Base-by-base conservation (phyloP, 1,284 basidiomycete genomes). In the Cerioporus squamosus region DNA sequence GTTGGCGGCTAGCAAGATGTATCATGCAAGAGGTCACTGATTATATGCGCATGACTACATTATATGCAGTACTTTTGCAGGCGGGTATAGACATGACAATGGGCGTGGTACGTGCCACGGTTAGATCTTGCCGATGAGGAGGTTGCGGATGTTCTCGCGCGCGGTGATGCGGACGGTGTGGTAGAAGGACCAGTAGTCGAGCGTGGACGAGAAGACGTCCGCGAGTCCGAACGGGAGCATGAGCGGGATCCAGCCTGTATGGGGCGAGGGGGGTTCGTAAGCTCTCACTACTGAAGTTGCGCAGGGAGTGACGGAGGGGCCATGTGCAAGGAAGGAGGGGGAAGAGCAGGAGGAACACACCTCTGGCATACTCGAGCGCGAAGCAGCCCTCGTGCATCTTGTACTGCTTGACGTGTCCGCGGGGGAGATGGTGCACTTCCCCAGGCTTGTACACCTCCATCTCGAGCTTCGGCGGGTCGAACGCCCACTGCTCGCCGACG, bases 331-430 rank as follows among this genome's bases (percentile, higher is more conserved):
- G 40, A 42, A 42, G 26, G 12, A 49, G 15, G 23, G n/a, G 26
- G 42, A 15, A 6, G 29, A 44, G 51, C 23, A 47, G 9, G 42
- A 36, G 57, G 49, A 31, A 63, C 60, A 15, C 20, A 95, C 95
- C 97, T 74, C 90, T 78, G 44, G 96, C 97, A 67, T 97, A 94
- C 75, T 99, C 97, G 64, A 99, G 78, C 3, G 97, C 97, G 77
- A 94, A 99, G 73, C 93, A 96, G 14, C 93, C 93, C 65, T 95
- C 87, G 68, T 94, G 93, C 92, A 98, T 97, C 75, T 94, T 94
- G 79, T 99, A 99, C 76, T 99, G 97, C 80, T 97, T 97, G 53
- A 90, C 90, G 1, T 84, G 81, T 8, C 95, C 95, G 33, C 97
- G 81, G 10, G 80, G 85, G 57, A 99, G 78, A 72, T 91, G 83